These are phyloP conservation scores for Aspergillus tubingensis DNA, from an alignment of 2,329 filamentous ascomycete genomes.

Conservation along the genomic window DNA sequence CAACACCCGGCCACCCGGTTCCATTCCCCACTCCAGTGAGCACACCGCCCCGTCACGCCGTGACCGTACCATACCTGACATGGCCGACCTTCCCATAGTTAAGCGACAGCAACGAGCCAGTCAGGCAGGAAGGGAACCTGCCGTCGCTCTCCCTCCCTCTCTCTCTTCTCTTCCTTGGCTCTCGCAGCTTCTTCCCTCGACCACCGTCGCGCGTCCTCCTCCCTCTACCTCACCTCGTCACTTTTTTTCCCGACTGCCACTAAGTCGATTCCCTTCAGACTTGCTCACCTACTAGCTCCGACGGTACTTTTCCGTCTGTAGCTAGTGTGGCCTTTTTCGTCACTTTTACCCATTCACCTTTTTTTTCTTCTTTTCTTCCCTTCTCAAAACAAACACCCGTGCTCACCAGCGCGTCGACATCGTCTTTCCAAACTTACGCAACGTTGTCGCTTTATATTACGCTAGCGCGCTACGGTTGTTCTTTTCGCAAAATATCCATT, in stretches of 20 bases:
- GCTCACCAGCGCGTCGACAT: constrained; percentile 18
- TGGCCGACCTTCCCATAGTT: not conserved
- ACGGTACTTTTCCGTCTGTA: constrained; percentile 18
- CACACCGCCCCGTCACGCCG: not conserved
- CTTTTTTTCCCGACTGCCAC: not conserved
- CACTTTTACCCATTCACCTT: not conserved
- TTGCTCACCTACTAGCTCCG: constrained; percentile 19
- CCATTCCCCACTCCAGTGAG: not conserved
- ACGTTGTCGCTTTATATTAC: not conserved
- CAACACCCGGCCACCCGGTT: not conserved
- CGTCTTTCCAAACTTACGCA: constrained; percentile 6
- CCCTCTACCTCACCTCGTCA: constrained; percentile 1
- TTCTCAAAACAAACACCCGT: constrained; percentile 14
- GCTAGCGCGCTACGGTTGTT: constrained; percentile 9
- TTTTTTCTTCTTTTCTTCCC: not conserved
- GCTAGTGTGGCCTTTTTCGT: constrained; percentile 20
- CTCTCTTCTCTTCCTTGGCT: not conserved
- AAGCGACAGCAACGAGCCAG: not conserved
- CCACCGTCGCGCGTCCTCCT: constrained; percentile 8
- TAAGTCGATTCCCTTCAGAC: constrained; percentile 15
- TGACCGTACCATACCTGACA: not conserved
- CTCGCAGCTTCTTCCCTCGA: not conserved
- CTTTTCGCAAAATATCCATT: constrained; percentile 4
- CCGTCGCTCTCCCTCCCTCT: not conserved
- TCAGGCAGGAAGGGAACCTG: not conserved